These are phyloP conservation scores for Microbotryum violaceum DNA, from an alignment of 1,284 basidiomycete species.

Conservation along the genomic window DNA sequence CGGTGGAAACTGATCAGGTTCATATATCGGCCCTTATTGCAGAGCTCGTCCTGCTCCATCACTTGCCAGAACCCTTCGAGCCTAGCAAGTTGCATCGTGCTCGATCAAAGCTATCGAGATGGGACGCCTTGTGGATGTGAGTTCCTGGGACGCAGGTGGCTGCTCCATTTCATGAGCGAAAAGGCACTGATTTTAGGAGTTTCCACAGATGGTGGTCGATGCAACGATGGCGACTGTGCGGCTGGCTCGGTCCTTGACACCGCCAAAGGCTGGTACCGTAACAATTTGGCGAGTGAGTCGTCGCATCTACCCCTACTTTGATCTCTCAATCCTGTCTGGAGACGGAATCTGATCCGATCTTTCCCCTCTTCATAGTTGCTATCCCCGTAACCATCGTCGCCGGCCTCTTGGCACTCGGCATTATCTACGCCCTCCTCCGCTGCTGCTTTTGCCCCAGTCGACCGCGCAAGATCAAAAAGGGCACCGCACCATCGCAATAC, in stretches of 20 bases:
- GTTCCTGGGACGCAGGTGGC: background rate
- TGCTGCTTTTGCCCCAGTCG: slow-evolving; percentile 32
- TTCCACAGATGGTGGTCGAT: slow-evolving; percentile 54
- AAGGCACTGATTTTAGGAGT: background rate
- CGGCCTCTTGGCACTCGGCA: slow-evolving; percentile 50
- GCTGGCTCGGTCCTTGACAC: slow-evolving; percentile 57
- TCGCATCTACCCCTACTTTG: slow-evolving; percentile 7
- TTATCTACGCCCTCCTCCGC: slow-evolving; percentile 38
- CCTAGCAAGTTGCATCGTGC: slow-evolving; percentile 55
- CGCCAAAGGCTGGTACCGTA: slow-evolving; percentile 50
- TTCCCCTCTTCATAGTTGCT: background rate
- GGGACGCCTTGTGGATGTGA: slow-evolving; percentile 70
- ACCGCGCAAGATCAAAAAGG: background rate
- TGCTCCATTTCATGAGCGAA: no score
- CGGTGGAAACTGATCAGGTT: no score
- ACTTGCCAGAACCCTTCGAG: slow-evolving; percentile 13
- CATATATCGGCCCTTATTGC: background rate
- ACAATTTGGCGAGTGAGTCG: slow-evolving; percentile 35
- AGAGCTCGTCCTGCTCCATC: slow-evolving; percentile 4
- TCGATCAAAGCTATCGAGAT: slow-evolving; percentile 68
- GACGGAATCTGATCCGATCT: slow-evolving; percentile 42
- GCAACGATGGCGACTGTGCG: slow-evolving; percentile 58
- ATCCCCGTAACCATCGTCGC: slow-evolving; percentile 61
- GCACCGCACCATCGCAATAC: background rate
- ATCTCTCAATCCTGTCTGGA: slow-evolving; percentile 48